Base-by-base conservation (phyloP, 805 yeast species). In the Nakazawaea siamensis region DNA sequence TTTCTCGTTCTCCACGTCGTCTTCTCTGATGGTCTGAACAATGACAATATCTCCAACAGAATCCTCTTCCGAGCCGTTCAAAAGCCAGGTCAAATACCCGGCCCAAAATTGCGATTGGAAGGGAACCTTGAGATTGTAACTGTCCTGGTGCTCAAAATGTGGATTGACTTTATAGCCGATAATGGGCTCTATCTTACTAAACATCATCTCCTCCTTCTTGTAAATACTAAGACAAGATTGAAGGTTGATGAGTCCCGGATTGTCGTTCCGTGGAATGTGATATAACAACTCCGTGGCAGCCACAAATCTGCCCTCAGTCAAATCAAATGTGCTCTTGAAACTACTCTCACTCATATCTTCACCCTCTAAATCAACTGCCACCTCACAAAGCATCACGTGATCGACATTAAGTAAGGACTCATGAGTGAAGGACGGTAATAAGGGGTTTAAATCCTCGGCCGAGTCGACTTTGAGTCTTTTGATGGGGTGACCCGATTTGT, bases 11-110 rank as follows among this genome's bases (percentile, higher is more conserved):
- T 27, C 16, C 16, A 26, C 26, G 18, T 27, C n/a, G 9, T 37
- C 33, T 11, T 32, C 30, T 19, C 20, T 18, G 12, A 37, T 29
- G n/a, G 29, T 29, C 16, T 37, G 40, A 4, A 31, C 18, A 3
- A 33, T 29, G 5, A 29, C 31, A 8, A 37, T 29, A 29, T 37
- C 40, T 16, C 18, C 29, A 5, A 37, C 29, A 4, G 16, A 12
- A 15, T 37, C 40, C 17, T 37, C 40, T 16, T 37, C 37, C 5
- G 37, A 28, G 5, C 40, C 40, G 19, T 37, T 37, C 31, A 37
- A 25, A 16, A 37, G 17, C 40, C 40, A 37, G 5, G 40, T 37
- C 37, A 37, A 37, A 17, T 33, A 37, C 3, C 37, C 40, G 4
- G 34, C 37, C 40, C 40, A 37, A 20, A 37, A 37, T 6, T 16